phyloP scores from a whole-genome alignment of 2,329 filamentous ascomycete genomes.

The Tetracladium maxilliforme region DNA sequence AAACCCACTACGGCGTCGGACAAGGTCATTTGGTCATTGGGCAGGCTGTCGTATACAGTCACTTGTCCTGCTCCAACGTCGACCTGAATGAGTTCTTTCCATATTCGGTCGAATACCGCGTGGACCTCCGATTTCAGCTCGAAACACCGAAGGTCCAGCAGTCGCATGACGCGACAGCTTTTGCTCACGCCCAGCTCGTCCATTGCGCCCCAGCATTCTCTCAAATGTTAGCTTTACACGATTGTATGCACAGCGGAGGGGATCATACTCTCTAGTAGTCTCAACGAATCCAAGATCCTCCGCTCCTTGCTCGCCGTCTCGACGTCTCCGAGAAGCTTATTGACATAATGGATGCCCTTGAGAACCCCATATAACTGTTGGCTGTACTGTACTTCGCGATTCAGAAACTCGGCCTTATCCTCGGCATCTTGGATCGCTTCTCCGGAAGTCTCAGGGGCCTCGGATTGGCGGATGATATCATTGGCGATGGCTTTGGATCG shows the following conservation, averaged over 20 bases:
- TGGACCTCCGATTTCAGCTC: conserved; percentile 53
- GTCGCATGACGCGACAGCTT: conserved; percentile 43
- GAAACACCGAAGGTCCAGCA: conserved; percentile 50
- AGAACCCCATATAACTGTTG: conserved; percentile 37
- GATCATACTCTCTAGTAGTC: conserved; percentile 36
- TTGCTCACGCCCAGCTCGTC: conserved; percentile 43
- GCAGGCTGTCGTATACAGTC: conserved; percentile 23
- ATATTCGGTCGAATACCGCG: conserved; percentile 52
- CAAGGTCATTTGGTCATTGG: conserved; percentile 33
- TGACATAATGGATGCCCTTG: conserved; percentile 36
- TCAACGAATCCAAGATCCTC: conserved; percentile 39
- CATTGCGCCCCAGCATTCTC: conserved; percentile 42
- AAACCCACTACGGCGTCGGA: conserved; percentile 38
- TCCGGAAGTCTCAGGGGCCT: conserved; percentile 41
- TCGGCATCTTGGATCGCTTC: conserved; percentile 36
- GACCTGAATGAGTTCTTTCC: conserved; percentile 52
- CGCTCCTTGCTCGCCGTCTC: conserved; percentile 38
- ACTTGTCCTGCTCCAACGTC: conserved; percentile 40
- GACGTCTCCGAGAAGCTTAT: conserved; percentile 45
- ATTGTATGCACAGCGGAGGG: neutral
- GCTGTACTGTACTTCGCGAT: conserved; percentile 42
- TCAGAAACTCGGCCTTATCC: conserved; percentile 38
- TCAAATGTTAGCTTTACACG: conserved; percentile 14
- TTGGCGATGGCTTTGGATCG: conserved; percentile 65
- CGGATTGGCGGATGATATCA: conserved; percentile 66